These are phyloP conservation scores for Xylaria sp. DNA, from an alignment of 2,329 filamentous ascomycete species.

Conservation along the genomic window DNA sequence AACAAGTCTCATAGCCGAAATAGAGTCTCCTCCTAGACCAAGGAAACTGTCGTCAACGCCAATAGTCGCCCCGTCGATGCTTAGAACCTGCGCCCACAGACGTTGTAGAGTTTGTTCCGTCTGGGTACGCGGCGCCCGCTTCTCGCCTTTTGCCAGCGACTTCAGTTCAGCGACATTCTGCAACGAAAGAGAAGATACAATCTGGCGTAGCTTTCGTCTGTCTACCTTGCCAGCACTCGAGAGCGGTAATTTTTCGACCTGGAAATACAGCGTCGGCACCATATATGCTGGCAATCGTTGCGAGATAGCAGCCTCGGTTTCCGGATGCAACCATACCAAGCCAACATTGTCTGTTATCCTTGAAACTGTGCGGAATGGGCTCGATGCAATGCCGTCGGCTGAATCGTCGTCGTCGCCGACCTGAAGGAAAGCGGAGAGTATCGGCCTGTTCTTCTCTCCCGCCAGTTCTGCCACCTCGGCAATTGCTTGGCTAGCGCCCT, in stretches of 20 bases:
- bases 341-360: conserved; percentile 1
- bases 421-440: conserved; percentile 1
- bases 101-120: conserved; percentile 7
- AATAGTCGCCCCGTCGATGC: not conserved
- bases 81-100: conserved; percentile 13
- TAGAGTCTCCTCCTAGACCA: conserved; percentile 18
- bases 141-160: conserved; percentile 3
- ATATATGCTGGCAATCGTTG: conserved; percentile 4
- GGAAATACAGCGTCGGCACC: conserved; percentile 1
- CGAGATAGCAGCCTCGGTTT: conserved; percentile 13
- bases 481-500: not conserved
- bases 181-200: conserved; percentile 1
- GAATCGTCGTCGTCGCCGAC: not conserved
- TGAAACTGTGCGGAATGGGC: not conserved
- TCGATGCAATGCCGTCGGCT: not conserved
- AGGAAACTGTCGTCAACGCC: conserved; percentile 15
- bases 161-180: conserved; percentile 6
- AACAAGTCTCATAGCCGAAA: conserved; percentile 15
- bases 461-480: conserved; percentile 2
- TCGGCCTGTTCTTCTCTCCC: conserved; percentile 4
- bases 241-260: not conserved
- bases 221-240: not conserved
- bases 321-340: not conserved
- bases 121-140: not conserved
- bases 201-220: conserved; percentile 8